Base-by-base conservation (phyloP, 78 protist genomes). In the Pelomyxa schiedti region DNA sequence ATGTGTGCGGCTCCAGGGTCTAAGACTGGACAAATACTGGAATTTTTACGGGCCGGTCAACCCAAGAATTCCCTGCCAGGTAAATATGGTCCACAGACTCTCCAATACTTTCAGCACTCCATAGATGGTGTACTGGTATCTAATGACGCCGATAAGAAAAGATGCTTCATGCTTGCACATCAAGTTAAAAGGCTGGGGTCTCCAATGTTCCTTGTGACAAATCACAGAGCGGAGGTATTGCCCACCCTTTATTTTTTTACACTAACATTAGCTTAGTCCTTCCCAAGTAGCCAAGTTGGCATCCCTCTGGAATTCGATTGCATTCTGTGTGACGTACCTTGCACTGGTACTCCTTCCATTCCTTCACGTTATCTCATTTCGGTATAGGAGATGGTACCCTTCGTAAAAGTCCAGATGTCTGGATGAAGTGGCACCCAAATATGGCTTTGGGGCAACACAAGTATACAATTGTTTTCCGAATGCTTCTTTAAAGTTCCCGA, bases 1-100 rank as follows among this genome's bases (percentile, higher is more conserved):
- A 86, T 95, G 95, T 96, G 99, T 76, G 99, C 99, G 39, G 98
- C 99, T 0, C 99, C 99, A 3, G 99, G 99, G 8, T 85, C 94
- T 47, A 97, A 97, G 88, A 95, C 99, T 22, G 83, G 84, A 0
- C 99, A 95, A 86, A 47, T 97, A 22, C 63, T 97, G 24, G 98
- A 95, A 75, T 35, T 42, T 26, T 39, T 90, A n/a, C 90, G 77
- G 29, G 66, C 43, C 26, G 75, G 38, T 22, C 66, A 0, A n/a
- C 32, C 32, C 30, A 1, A 41, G 24, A 38, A 38, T 29, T 30
- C 32, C 2, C 26, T 9, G 6, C 1, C 42, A 6, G 53, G 35
- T 29, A 43, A 63, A 52, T 40, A 2, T 58, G 72, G 47, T 77
- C 77, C 16, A 28, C 9, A 1, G 88, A 87, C 42, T n/a, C 8